Evolutionary conservation across 2,329 filamentous ascomycete species (phyloP).

Genomic region (Colletotrichum orbiculare): DNA sequence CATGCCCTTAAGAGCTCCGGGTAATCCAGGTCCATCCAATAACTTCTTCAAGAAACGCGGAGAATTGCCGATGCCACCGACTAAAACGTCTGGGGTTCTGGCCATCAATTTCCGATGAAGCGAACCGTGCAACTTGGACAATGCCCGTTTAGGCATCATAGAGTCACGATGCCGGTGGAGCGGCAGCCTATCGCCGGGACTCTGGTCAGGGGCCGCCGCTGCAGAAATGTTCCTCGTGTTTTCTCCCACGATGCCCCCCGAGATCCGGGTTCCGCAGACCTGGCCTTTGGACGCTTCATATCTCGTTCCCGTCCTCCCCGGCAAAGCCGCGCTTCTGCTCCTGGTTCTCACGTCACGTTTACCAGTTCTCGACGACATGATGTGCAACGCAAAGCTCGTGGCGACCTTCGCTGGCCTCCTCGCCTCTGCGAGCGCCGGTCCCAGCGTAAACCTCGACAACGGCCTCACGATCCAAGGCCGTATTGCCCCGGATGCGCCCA

Average conservation of each 20-base stretch:
- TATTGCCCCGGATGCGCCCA: conserved; percentile 24
- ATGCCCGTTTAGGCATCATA: conserved; percentile 10
- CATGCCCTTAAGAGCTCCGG: conserved; percentile 1
- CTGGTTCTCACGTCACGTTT: conserved; percentile 1
- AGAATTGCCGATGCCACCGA: conserved; percentile 12
- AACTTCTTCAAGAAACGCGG: neutral
- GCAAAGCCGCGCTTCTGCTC: neutral
- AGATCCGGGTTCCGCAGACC: conserved; percentile 19
- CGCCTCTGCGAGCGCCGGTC: conserved; percentile 25
- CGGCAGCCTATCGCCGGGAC: conserved; percentile 10
- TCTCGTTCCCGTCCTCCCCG: neutral
- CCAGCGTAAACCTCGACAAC: conserved; percentile 26
- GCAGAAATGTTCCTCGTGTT: neutral
- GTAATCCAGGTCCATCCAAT: conserved; percentile 9
- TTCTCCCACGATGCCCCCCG: conserved; percentile 5
- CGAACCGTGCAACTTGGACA: conserved; percentile 11
- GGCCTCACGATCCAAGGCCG: conserved; percentile 27
- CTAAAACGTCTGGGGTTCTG: conserved; percentile 19
- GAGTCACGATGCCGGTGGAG: conserved; percentile 24
- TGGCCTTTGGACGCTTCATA: neutral
- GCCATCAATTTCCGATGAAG: conserved; percentile 30
- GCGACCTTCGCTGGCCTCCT: conserved; percentile 28
- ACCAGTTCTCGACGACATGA: conserved; percentile 6
- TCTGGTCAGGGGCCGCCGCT: conserved; percentile 8
- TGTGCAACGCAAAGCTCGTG: conserved; percentile 29